A percentile compares a stretch with the other conserved stretches of the same genome.
Conservation (phyloP, 495 filamentous ascomycete species). For the Chaetomium cochliodes region DNA sequence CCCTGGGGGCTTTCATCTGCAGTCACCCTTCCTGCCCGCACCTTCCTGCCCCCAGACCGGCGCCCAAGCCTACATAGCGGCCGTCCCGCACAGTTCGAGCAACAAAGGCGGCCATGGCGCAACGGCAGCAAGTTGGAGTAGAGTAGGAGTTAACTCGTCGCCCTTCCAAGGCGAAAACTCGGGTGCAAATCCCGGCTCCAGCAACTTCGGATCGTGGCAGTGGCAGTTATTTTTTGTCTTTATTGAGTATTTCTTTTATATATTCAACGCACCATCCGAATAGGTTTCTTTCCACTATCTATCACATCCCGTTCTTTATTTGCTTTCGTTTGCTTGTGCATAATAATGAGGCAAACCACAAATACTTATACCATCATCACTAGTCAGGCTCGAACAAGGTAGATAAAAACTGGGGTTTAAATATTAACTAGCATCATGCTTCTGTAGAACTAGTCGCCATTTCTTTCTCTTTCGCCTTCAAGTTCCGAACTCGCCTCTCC, state of each 20-base stretch:
- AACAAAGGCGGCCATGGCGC: constrained; percentile 12
- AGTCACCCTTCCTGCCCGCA: background rate
- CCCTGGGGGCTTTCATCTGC: background rate
- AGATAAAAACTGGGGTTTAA: no score
- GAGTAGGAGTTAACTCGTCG: constrained; percentile 37
- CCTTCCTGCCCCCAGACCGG: background rate
- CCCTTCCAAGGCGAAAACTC: constrained; percentile 33
- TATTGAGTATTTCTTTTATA: background rate
- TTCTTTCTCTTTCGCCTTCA: constrained; percentile 30
- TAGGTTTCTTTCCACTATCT: background rate
- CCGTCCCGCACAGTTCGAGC: background rate
- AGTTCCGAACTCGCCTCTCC: constrained; percentile 35
- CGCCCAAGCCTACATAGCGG: background rate
- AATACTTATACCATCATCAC: no score
- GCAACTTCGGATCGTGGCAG: constrained; percentile 14
- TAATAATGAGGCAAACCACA: background rate
- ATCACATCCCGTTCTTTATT: background rate
- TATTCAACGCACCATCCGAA: background rate
- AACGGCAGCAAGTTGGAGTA: constrained; percentile 23
- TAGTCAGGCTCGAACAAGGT: no score
- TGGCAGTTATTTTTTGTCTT: background rate
- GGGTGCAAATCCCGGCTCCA: constrained; percentile 33
- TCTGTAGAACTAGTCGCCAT: constrained; percentile 3
- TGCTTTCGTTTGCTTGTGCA: background rate
- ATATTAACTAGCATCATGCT: background rate